Percentiles rank a stretch among this genome's conserved stretches.
Conservation (phyloP, 371 early-diverging fungal genomes). For the Actinomucor elegans region DNA sequence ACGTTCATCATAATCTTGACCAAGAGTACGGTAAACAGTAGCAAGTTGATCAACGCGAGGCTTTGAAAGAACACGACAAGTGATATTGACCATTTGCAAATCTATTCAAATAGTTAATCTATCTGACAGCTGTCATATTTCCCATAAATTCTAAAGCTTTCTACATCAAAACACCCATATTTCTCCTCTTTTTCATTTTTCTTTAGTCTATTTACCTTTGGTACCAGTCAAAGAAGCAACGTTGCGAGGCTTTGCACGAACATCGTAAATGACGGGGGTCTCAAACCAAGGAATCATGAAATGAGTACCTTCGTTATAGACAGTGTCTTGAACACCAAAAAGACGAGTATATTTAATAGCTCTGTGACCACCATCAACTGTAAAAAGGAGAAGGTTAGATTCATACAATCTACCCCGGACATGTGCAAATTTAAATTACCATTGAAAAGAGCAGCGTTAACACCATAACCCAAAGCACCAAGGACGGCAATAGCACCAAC, state of each 20-base stretch:
- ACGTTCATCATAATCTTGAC: slow-evolving; percentile 95
- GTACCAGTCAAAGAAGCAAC: slow-evolving; percentile 98
- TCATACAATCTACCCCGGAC: neutral
- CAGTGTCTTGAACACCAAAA: slow-evolving; percentile 86
- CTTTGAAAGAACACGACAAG: slow-evolving; percentile 94
- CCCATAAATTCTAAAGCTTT: neutral
- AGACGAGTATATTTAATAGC: slow-evolving; percentile 97
- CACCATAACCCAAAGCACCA: slow-evolving; percentile 68
- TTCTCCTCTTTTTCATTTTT: neutral
- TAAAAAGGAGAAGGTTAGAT: no score
- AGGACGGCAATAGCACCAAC: slow-evolving; percentile 69
- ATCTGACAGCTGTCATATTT: neutral
- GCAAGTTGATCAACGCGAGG: slow-evolving; percentile 82
- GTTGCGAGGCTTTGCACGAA: slow-evolving; percentile 96
- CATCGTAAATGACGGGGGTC: slow-evolving; percentile 94
- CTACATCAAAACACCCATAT: no score
- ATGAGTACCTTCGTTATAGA: slow-evolving; percentile 96
- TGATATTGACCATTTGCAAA: slow-evolving; percentile 99
- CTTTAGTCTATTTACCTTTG: slow-evolving; percentile 67
- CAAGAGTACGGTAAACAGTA: slow-evolving; percentile 87
- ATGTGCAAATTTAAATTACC: slow-evolving; percentile 55
- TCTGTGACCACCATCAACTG: slow-evolving; percentile 97
- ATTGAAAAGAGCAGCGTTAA: slow-evolving; percentile 83
- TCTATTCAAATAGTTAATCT: slow-evolving; percentile 49
- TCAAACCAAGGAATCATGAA: slow-evolving; percentile 97